phyloP scores from a whole-genome alignment of 2,329 filamentous ascomycete species.

The Parastagonospora avenae region DNA sequence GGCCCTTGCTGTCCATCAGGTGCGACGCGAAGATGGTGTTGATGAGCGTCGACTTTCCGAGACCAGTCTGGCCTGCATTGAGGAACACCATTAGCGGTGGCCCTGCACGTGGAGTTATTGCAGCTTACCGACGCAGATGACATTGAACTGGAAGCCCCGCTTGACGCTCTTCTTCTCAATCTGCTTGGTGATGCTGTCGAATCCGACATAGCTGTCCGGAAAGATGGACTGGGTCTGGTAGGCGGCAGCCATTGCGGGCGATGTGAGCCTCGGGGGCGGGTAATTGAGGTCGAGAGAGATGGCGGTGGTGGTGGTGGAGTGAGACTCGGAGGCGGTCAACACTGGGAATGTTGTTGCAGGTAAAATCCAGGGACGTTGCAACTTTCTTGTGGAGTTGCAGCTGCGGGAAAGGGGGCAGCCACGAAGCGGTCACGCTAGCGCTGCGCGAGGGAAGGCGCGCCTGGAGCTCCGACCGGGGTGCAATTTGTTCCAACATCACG shows the following conservation, averaged over 20 bases:
- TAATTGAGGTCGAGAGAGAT: conserved; percentile 7
- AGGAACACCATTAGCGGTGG: conserved; percentile 9
- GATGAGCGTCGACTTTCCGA: conserved; percentile 98
- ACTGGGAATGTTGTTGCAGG: conserved; percentile 23
- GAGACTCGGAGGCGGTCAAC: conserved; percentile 18
- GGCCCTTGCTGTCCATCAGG: conserved; percentile 98
- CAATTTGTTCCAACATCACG: conserved; percentile 39
- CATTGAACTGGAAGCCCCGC: conserved; percentile 99
- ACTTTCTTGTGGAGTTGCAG: conserved; percentile 46
- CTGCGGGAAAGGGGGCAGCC: conserved; percentile 48
- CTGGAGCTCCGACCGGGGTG: conserved; percentile 30
- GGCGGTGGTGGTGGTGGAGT: conserved; percentile 14
- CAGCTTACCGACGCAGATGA: conserved; percentile 95
- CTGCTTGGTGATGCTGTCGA: conserved; percentile 99
- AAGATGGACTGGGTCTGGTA: conserved; percentile 69
- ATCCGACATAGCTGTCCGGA: conserved; percentile 98
- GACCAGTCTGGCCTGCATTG: conserved; percentile 84
- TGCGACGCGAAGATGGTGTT: conserved; percentile 99
- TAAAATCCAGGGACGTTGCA: conserved; percentile 41
- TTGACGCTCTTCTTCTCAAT: conserved; percentile 99
- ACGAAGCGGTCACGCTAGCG: conserved; percentile 44
- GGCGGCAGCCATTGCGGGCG: conserved; percentile 65
- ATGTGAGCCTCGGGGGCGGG: conserved; percentile 29
- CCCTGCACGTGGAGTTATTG: neutral
- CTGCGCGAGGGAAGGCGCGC: conserved; percentile 28